A percentile compares a stretch with the other conserved stretches of the same genome.
Conservation (phyloP, 345 rosid species). For the Eutrema heterophyllum region DNA sequence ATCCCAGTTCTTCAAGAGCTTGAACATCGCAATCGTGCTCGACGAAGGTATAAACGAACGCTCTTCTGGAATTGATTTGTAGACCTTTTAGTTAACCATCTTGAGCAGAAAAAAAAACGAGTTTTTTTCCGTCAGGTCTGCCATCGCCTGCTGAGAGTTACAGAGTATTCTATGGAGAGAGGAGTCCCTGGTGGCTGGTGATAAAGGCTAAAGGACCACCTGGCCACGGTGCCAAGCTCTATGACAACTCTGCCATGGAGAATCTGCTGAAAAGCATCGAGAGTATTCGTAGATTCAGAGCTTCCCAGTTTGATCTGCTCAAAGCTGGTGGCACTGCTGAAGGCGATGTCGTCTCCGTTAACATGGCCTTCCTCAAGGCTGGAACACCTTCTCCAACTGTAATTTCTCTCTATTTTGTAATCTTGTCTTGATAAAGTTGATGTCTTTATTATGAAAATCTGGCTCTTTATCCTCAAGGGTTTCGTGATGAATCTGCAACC, state of each 20-base stretch:
- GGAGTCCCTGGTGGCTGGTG: conserved; percentile 81
- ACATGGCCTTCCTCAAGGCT: conserved; percentile 77
- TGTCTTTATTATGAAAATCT: neutral
- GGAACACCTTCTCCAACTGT: conserved; percentile 97
- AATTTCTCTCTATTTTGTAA: neutral
- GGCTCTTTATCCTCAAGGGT: conserved; percentile 45
- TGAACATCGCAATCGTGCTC: conserved; percentile 75
- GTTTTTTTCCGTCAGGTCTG: too few species aligned
- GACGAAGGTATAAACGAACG: conserved; percentile 62
- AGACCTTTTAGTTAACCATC: neutral
- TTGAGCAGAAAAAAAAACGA: too few species aligned
- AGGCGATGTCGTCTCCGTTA: conserved; percentile 87
- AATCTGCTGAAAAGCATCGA: conserved; percentile 82
- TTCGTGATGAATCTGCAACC: conserved; percentile 97
- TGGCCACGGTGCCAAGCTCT: conserved; percentile 93
- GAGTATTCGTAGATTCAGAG: conserved; percentile 75
- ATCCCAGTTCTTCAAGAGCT: conserved; percentile 49
- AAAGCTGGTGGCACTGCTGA: conserved; percentile 78
- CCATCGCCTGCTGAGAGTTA: conserved; percentile 67
- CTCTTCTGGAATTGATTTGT: neutral
- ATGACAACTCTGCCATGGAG: conserved; percentile 90
- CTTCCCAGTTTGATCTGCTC: conserved; percentile 83
- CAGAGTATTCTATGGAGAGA: conserved; percentile 75
- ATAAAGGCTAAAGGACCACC: conserved; percentile 93
- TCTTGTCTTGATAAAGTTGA: neutral